Evolutionary conservation across 108 stramenopile species (phyloP).

Genomic region (Pseudonitzschia delicatissima): DNA sequence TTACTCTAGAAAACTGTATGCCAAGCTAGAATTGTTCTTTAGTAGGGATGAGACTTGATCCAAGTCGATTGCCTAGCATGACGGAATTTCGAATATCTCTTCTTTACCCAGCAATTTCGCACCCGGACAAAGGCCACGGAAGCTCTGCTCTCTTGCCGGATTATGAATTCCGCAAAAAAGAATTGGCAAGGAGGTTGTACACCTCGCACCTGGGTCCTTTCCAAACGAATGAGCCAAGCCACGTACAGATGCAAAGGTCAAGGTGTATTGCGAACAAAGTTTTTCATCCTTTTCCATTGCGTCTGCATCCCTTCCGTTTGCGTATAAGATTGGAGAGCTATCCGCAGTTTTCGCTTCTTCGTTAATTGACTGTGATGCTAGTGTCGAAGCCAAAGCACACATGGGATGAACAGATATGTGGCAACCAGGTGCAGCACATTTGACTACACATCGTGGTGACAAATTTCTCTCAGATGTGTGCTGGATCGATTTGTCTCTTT

Average conservation of each 20-base stretch:
- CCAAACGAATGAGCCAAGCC: too few species aligned
- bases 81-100: neutral
- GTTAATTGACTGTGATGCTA: constrained; percentile 27
- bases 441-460: constrained; percentile 34
- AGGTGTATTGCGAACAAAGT: constrained; percentile 54
- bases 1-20: too few species aligned
- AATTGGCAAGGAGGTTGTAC: constrained; percentile 36
- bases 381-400: constrained; percentile 65
- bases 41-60: too few species aligned
- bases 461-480: neutral
- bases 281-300: constrained; percentile 34
- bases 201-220: constrained; percentile 9
- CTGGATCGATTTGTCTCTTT: neutral
- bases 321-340: too few species aligned
- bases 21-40: too few species aligned
- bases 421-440: constrained; percentile 69
- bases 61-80: too few species aligned
- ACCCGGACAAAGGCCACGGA: constrained; percentile 58
- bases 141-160: constrained; percentile 43
- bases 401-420: constrained; percentile 71
- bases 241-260: constrained; percentile 30
- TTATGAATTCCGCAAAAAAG: constrained; percentile 78
- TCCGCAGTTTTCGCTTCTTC: too few species aligned
- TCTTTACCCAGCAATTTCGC: constrained; percentile 20
- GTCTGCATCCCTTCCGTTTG: constrained; percentile 7